Percentiles rank a stretch among this genome's conserved stretches.
phyloP scores from a whole-genome alignment of 441 rosid genomes.

The Mallotus repandus region DNA sequence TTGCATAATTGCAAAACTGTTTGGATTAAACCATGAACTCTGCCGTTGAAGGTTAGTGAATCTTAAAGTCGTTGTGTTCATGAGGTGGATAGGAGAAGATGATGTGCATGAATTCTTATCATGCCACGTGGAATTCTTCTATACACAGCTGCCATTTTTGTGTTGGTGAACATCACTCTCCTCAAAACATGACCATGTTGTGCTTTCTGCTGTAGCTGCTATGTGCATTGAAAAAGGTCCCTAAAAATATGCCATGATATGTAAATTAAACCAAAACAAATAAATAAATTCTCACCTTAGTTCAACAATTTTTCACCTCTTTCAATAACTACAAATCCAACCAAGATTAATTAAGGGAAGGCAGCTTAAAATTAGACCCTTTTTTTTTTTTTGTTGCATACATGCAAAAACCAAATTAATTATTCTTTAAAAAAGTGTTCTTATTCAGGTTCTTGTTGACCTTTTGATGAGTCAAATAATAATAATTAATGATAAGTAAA shows the following conservation, averaged over 20 bases:
- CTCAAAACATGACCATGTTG: slow-evolving; percentile 27
- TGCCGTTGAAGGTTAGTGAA: not conserved
- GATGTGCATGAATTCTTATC: not conserved
- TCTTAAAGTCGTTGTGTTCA: slow-evolving; percentile 14
- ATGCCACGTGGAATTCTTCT: slow-evolving; percentile 33
- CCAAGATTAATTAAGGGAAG: slow-evolving; percentile 25
- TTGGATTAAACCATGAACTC: slow-evolving; percentile 7
- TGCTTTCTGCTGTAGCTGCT: slow-evolving; percentile 27
- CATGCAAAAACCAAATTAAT: slow-evolving; percentile 13
- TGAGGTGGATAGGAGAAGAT: not conserved
- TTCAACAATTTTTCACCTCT: slow-evolving; percentile 12
- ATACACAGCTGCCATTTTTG: slow-evolving; percentile 12
- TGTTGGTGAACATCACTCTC: slow-evolving; percentile 27
- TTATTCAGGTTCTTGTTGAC: slow-evolving; percentile 23
- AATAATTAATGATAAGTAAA: too few species aligned
- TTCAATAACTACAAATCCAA: too few species aligned
- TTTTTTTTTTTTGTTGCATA: slow-evolving; percentile 25
- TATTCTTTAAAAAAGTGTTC: too few species aligned
- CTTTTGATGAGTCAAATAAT: slow-evolving; percentile 14
- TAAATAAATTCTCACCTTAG: not conserved
- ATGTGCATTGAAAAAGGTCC: slow-evolving; percentile 28
- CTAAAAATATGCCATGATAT: slow-evolving; percentile 17
- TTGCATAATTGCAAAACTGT: too few species aligned
- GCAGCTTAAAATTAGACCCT: slow-evolving; percentile 4
- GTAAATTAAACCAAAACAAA: not conserved